These are phyloP conservation scores for Ogataea polymorpha DNA, from an alignment of 805 yeast species.

Conservation along the genomic window DNA sequence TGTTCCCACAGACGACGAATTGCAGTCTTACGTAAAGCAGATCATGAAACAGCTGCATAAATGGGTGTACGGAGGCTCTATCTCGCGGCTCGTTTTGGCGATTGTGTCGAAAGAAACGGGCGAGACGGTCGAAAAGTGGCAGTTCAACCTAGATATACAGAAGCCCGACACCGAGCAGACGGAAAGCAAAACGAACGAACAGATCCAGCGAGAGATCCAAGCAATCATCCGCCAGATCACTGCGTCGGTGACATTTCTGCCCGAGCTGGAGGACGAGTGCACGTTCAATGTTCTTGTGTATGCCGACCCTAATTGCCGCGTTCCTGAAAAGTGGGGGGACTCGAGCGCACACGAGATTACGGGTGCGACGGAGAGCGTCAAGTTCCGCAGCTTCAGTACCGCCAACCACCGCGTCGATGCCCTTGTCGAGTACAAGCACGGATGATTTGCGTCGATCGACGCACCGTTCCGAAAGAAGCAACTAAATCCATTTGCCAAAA, in stretches of 20 bases:
- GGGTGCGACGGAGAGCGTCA: conserved; percentile 58
- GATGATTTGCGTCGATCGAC: conserved; percentile 7
- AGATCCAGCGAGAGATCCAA: conserved; percentile 74
- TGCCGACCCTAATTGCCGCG: conserved; percentile 63
- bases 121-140: conserved; percentile 82
- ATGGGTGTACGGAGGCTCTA: conserved; percentile 72
- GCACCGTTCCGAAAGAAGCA: conserved; percentile 11
- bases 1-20: conserved; percentile 71
- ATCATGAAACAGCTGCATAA: conserved; percentile 66
- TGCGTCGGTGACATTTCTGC: conserved; percentile 81
- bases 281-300: conserved; percentile 85
- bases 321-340: conserved; percentile 85
- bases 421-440: conserved; percentile 55
- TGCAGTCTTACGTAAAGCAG: conserved; percentile 61
- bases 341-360: conserved; percentile 52
- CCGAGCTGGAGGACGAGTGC: conserved; percentile 59
- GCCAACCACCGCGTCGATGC: conserved; percentile 69
- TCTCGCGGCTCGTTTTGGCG: conserved; percentile 67
- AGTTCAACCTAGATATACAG: conserved; percentile 58
- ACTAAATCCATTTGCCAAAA: conserved; percentile 3
- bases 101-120: conserved; percentile 66
- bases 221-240: conserved; percentile 85
- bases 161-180: conserved; percentile 9
- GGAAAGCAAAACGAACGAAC: conserved; percentile 36
- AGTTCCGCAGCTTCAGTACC: conserved; percentile 66